These are phyloP conservation scores for Berberis vulgaris DNA, from an alignment of 164 flowering plant genomes.

Conservation along the genomic window DNA sequence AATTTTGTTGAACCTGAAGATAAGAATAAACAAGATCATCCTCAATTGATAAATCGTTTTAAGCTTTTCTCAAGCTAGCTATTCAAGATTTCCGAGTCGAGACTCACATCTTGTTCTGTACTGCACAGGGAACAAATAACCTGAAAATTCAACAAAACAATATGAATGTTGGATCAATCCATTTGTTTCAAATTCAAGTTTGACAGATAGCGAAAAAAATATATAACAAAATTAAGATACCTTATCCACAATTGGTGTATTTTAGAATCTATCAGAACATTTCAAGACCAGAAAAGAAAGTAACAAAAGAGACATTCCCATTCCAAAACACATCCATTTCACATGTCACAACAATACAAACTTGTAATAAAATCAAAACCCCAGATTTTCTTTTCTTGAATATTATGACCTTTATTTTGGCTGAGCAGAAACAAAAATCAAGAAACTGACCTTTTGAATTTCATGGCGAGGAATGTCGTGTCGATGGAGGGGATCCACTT, in stretches of 20 bases:
- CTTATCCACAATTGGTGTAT: too few relatives aligned
- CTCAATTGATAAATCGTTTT: background rate
- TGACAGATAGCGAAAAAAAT: background rate
- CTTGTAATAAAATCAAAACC: background rate
- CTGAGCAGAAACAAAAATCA: background rate
- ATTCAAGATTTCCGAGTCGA: background rate
- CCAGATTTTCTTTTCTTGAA: background rate
- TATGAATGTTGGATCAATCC: background rate
- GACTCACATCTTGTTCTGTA: constrained; percentile 84
- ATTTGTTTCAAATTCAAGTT: too few relatives aligned
- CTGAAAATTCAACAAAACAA: constrained; percentile 28
- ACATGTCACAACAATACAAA: too few relatives aligned
- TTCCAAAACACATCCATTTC: too few relatives aligned
- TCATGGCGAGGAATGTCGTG: constrained; percentile 86
- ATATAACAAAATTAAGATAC: too few relatives aligned
- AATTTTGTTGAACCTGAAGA: constrained; percentile 62
- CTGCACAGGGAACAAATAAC: constrained; percentile 77
- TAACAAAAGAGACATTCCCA: too few relatives aligned
- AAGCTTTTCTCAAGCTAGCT: background rate
- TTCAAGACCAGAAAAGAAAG: too few relatives aligned
- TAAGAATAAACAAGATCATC: constrained; percentile 5
- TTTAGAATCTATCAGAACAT: too few relatives aligned
- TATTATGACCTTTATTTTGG: background rate
- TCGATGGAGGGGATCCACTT: constrained; percentile 38
- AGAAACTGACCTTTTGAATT: constrained; percentile 39